phyloP scores from a whole-genome alignment of 441 rosid genomes.

The Populus hybrid region DNA sequence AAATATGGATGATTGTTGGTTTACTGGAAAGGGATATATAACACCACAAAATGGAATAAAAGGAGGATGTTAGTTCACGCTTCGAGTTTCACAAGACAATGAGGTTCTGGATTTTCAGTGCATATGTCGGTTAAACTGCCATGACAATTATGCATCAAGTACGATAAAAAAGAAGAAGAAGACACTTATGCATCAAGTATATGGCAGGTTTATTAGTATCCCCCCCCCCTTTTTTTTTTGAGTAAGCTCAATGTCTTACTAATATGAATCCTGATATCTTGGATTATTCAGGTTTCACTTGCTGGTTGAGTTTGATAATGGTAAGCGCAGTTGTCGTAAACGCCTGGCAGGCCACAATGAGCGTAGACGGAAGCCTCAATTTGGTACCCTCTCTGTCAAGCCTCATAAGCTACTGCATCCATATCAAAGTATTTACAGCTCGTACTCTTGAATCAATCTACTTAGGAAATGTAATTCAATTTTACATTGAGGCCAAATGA shows the following conservation, averaged over 20 bases:
- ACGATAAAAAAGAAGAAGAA: too few species aligned
- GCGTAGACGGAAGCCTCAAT: conserved; percentile 74
- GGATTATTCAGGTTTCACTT: conserved; percentile 69
- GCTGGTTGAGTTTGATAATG: conserved; percentile 83
- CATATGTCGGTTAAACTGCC: not conserved
- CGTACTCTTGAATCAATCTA: not conserved
- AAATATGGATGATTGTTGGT: not conserved
- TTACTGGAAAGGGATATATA: not conserved
- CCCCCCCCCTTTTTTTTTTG: not conserved
- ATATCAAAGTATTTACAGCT: conserved; percentile 42
- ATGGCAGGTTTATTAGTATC: not conserved
- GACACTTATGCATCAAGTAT: not conserved
- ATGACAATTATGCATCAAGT: not conserved
- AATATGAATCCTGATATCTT: not conserved
- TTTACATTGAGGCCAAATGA: not conserved
- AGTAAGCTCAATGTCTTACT: not conserved
- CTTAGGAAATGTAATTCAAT: not conserved
- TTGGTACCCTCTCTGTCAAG: conserved; percentile 40
- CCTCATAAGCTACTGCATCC: conserved; percentile 40
- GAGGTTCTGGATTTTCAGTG: not conserved
- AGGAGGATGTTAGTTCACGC: not conserved
- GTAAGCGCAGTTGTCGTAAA: conserved; percentile 87
- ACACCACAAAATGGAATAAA: not conserved
- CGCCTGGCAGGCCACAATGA: conserved; percentile 88
- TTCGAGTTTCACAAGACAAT: not conserved